These are phyloP conservation scores for Murraya koenigii DNA, from an alignment of 345 rosid genomes.

Conservation along the genomic window DNA sequence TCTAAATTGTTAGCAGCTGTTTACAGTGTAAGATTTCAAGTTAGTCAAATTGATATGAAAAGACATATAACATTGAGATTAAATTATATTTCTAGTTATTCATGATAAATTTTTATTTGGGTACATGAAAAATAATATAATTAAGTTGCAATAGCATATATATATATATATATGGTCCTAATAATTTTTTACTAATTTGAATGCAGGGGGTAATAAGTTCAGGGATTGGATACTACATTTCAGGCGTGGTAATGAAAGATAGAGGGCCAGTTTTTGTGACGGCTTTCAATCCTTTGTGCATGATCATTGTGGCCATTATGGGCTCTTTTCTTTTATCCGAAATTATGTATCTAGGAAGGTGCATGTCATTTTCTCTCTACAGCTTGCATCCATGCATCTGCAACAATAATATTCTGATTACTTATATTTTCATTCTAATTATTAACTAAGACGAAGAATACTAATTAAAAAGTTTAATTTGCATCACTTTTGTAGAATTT, in stretches of 20 bases:
- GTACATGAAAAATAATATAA: too few species aligned
- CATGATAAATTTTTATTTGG: background rate
- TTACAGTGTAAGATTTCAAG: constrained; percentile 56
- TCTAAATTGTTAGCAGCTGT: constrained; percentile 50
- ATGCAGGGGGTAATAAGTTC: constrained; percentile 59
- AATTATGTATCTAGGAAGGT: constrained; percentile 59
- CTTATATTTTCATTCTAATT: background rate
- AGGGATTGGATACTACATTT: constrained; percentile 49
- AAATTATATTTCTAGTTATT: too few species aligned
- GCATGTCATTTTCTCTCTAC: background rate
- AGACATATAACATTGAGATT: background rate
- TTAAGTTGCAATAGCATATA: too few species aligned
- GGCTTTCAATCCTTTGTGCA: constrained; percentile 60
- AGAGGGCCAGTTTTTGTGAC: constrained; percentile 76
- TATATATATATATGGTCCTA: too few species aligned
- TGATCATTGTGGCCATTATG: constrained; percentile 55
- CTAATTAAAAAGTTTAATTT: background rate
- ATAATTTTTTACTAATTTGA: background rate
- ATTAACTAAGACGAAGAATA: background rate
- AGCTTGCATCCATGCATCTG: background rate
- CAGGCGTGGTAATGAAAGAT: constrained; percentile 44
- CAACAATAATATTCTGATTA: background rate
- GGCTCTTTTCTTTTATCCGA: constrained; percentile 52
- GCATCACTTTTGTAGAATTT: background rate
- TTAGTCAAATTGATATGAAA: background rate